Base-by-base conservation (phyloP, 805 yeast species). In the Groenewaldozyma tartarivorans region DNA sequence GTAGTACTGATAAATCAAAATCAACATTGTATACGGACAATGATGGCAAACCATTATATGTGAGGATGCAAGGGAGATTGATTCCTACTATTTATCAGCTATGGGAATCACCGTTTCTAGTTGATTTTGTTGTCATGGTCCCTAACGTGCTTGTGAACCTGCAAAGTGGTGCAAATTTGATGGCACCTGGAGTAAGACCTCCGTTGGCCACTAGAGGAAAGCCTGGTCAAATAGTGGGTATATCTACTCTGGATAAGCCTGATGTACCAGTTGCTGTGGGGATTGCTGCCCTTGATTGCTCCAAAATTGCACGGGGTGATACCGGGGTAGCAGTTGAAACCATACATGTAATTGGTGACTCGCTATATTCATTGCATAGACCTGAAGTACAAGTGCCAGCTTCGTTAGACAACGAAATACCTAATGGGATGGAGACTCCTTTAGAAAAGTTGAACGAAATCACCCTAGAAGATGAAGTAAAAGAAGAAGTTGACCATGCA, bases 311-410 rank as follows among this genome's bases (percentile, higher is more conserved):
- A 3, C 42, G 48, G 2, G 81, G 75, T 1, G 87, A 86, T 0
- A 65, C 71, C 13, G 98, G 97, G 9, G 75, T 81, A 22, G 95
- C 92, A 0, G 94, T 88, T 0, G 68, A 72, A 36, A 64, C 86
- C 3, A 50, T 76, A n/a, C 95, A 86, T 51, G 69, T 69, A 24
- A 57, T 72, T 15, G 80, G 74, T 2, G 98, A 90, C 56, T 74
- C 71, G 40, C 63, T 90, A 38, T 72, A 65, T 37, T 63, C 63
- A 27, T 52, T 74, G 45, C 74, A 74, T 36, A 74, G 75, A 45
- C 20, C 21, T 9, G 53, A 53, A 1, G 69, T 66, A n/a, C 69
- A 62, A 35, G 56, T 63, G 21, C 45, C 66, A 3, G 46, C 42
- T 6, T 62, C 54, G 16, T 58, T 59, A 20, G 63, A 58, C 4